These are phyloP conservation scores for Boletus reticulatus DNA, from an alignment of 768 basidiomycete genomes.

Conservation along the genomic window DNA sequence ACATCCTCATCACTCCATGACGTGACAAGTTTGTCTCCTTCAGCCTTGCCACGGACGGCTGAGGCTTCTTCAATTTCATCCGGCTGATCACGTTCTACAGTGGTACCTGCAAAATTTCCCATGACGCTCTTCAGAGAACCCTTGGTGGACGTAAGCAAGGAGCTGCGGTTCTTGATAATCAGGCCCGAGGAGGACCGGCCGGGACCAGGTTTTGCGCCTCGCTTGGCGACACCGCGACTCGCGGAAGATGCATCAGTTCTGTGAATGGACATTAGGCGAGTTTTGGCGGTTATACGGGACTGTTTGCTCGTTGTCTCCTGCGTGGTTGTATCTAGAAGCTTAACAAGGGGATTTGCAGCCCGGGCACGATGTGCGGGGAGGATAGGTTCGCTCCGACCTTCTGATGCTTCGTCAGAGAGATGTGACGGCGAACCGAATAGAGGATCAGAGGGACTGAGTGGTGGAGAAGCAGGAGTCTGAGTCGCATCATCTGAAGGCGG, in stretches of 20 bases:
- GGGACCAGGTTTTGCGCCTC: constrained; percentile 43
- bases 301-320: constrained; percentile 27
- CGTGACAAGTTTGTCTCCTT: constrained; percentile 9
- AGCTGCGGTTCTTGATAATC: constrained; percentile 42
- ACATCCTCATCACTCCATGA: constrained; percentile 22
- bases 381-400: constrained; percentile 1
- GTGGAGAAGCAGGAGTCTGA: constrained; percentile 11
- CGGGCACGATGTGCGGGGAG: constrained; percentile 45
- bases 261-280: constrained; percentile 37
- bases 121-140: constrained; percentile 51
- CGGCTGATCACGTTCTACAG: constrained; percentile 13
- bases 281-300: constrained; percentile 49
- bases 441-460: constrained; percentile 17
- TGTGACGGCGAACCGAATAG: constrained; percentile 29
- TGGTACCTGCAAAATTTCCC: constrained; percentile 35
- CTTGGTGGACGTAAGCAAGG: constrained; percentile 53
- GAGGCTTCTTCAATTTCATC: constrained; percentile 20
- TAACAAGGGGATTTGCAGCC: constrained; percentile 52
- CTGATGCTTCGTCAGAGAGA: constrained; percentile 4
- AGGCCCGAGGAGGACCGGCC: constrained; percentile 49
- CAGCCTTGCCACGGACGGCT: background rate
- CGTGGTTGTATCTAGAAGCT: constrained; percentile 42
- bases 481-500: background rate
- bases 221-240: constrained; percentile 8
- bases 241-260: constrained; percentile 5